Evolutionary conservation across 208 protist genomes (phyloP).

Genomic region (Leishmania martiniquensis): DNA sequence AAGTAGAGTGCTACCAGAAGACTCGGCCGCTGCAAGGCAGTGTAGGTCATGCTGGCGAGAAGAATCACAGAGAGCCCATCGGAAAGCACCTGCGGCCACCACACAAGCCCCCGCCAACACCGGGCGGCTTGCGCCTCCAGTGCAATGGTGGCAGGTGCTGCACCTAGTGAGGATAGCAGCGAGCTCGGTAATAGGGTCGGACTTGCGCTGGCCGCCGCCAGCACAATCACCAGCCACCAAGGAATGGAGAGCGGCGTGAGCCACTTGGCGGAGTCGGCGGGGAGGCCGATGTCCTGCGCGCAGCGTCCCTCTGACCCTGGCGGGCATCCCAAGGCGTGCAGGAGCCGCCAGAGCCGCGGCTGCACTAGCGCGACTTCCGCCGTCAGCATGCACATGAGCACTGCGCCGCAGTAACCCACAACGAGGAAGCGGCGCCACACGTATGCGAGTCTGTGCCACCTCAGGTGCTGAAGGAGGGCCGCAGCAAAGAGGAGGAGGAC

Average conservation of each 20-base stretch:
- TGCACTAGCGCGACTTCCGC: constrained; percentile 25
- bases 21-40: constrained; percentile 21
- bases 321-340: constrained; percentile 16
- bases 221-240: constrained; percentile 33
- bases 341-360: constrained; percentile 17
- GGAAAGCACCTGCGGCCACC: constrained; percentile 4
- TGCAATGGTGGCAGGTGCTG: neutral
- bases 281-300: constrained; percentile 24
- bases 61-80: constrained; percentile 6
- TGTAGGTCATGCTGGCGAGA: constrained; percentile 14
- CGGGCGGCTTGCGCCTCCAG: neutral
- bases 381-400: constrained; percentile 32
- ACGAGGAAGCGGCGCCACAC: constrained; percentile 30
- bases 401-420: constrained; percentile 34
- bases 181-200: constrained; percentile 14
- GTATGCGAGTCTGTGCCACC: constrained; percentile 20
- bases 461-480: constrained; percentile 24
- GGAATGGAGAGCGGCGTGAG: constrained; percentile 31
- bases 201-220: constrained; percentile 17
- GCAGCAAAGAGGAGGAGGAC: constrained; percentile 25
- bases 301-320: constrained; percentile 19
- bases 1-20: constrained; percentile 27
- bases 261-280: constrained; percentile 18
- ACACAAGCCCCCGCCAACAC: neutral
- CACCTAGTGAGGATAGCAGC: neutral